A percentile compares a stretch with the other conserved stretches of the same genome.
These are phyloP conservation scores for Moniliophthora roreri DNA, from an alignment of 1,284 basidiomycete genomes.

Conservation along the genomic window DNA sequence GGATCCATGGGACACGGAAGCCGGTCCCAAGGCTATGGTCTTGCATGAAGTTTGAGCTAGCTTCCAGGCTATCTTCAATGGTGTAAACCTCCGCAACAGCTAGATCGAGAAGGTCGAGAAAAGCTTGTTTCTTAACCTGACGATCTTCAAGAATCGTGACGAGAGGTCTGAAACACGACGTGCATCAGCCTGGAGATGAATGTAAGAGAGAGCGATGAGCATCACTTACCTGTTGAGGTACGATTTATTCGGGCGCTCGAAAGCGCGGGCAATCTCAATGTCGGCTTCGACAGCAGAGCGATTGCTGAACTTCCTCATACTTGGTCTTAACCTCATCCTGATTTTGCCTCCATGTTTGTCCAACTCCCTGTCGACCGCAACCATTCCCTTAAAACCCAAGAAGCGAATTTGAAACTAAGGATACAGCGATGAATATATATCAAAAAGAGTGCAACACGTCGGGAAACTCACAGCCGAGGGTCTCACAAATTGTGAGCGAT, in stretches of 20 bases:
- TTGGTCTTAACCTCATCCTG: constrained; percentile 61
- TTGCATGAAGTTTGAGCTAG: constrained; percentile 47
- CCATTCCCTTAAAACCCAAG: constrained; percentile 76
- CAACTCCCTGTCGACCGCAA: constrained; percentile 60
- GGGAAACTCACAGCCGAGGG: constrained; percentile 58
- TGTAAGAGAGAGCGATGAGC: not conserved
- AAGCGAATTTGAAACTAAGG: constrained; percentile 74
- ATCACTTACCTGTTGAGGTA: constrained; percentile 61
- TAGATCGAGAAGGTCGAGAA: constrained; percentile 54
- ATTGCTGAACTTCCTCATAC: constrained; percentile 75
- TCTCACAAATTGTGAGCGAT: constrained; percentile 29
- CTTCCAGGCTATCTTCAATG: constrained; percentile 50
- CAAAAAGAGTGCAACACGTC: constrained; percentile 8
- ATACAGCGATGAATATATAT: constrained; percentile 5
- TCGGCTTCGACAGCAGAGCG: constrained; percentile 40
- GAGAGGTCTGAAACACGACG: constrained; percentile 44
- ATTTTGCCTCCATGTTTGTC: constrained; percentile 36
- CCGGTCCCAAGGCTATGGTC: constrained; percentile 50
- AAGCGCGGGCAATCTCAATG: constrained; percentile 71
- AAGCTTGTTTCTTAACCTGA: constrained; percentile 51
- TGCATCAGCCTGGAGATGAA: not conserved
- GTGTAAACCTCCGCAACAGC: constrained; percentile 53
- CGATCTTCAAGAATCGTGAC: constrained; percentile 72
- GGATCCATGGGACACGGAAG: constrained; percentile 49
- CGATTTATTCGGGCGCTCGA: constrained; percentile 53